Evolutionary conservation across 345 rosid genomes (phyloP), one percentile per base, ranked within the genome.

Genomic region (Lepidium sativum): DNA sequence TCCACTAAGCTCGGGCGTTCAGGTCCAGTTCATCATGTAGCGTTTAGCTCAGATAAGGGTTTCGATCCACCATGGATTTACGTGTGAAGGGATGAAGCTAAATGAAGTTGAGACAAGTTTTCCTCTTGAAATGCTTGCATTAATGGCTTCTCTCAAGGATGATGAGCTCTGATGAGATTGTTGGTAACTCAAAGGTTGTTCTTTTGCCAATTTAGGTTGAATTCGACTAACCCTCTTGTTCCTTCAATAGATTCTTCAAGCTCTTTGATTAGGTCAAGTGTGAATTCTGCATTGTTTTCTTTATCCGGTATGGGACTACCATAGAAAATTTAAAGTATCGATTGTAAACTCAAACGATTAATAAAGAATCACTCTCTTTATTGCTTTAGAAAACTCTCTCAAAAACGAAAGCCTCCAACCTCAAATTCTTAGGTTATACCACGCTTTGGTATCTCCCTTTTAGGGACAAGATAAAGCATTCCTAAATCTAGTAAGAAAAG

Each of bases 221-320:
- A 87, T 63, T 88, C 86, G 9, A 86, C 95, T 31, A 94, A 63
- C 18, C 57, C 41, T 33, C 58, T 79, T 2, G 84, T 80, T 54
- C 96, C 92, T 9, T 75, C 54, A 0, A 75, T 79, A 3, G 96
- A 84, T 60, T 73, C 95, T 42, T 76, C 80, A 35, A 65, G 72
- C 25, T 71, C 80, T 66, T 55, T 66, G 61, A 88, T 92, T 54
- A 92, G 84, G 59, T 92, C 96, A 5, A 92, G 78, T 37, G 86
- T 83, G 68, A 88, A 85, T 57, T 92, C 96, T 0, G 88, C 72
- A 67, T 76, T 82, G 71, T 86, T 88, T 69, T 88, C 95, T 0
- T 88, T 85, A 4, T 84, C 83, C 4, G 96, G 95, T 66, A 86
- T 67, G 2, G 95, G 84, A 71, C 81, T 73, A 42, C 92, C 91